Evolutionary conservation across 2,329 filamentous ascomycete genomes (phyloP).

Genomic region (Epichloe sp.): DNA sequence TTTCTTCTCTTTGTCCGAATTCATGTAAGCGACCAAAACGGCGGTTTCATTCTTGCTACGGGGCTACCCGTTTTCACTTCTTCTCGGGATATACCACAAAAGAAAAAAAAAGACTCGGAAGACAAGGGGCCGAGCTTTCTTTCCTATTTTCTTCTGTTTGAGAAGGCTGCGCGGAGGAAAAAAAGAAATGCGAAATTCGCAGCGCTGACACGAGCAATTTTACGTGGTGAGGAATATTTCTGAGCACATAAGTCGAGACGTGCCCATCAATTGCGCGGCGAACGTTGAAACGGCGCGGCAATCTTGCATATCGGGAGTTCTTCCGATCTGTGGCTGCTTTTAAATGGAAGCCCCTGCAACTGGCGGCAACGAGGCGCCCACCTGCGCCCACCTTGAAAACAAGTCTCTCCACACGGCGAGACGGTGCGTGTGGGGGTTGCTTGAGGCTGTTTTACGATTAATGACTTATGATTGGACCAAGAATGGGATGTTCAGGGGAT

Average conservation of each 20-base stretch:
- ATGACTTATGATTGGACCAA: conserved; percentile 42
- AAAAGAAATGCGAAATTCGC: too few relatives aligned
- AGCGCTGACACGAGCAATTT: not conserved
- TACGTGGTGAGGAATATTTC: not conserved
- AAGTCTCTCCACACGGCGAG: conserved; percentile 15
- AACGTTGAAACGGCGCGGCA: conserved; percentile 15
- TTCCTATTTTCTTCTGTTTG: not conserved
- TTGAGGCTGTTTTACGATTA: conserved; percentile 31
- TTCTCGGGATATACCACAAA: not conserved
- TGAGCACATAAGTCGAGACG: conserved; percentile 7
- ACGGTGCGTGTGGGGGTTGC: conserved; percentile 13
- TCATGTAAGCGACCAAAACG: not conserved
- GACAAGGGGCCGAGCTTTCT: too few relatives aligned
- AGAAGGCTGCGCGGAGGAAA: not conserved
- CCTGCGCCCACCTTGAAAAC: conserved; percentile 11
- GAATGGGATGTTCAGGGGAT: conserved; percentile 14
- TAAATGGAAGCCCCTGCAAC: conserved; percentile 13
- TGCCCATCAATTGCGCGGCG: conserved; percentile 18
- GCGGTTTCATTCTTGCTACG: not conserved
- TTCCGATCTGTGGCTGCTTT: conserved; percentile 27
- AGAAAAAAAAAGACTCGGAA: not conserved
- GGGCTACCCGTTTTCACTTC: not conserved
- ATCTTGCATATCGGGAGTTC: conserved; percentile 22
- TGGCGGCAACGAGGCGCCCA: conserved; percentile 14
- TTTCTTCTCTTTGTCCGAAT: not conserved